Percentiles rank a stretch among this genome's conserved stretches.
Conservation (phyloP, 352 stramenopile genomes). For the Aphanomyces astaci region DNA sequence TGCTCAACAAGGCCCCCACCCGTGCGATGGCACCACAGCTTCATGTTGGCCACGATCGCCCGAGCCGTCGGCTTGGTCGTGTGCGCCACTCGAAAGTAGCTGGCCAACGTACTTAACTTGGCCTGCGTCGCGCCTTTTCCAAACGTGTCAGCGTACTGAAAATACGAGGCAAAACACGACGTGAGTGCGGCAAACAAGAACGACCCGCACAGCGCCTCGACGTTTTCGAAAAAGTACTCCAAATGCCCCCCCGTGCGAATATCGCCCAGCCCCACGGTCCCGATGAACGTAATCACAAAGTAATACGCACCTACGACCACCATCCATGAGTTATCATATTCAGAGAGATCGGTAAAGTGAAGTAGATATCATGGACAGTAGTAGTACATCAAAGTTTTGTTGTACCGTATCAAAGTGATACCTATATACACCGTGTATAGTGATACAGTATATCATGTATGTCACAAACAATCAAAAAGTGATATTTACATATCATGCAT, state of each 20-base stretch:
- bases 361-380: too few species aligned
- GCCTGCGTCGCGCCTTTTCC: constrained; percentile 13
- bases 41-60: constrained; percentile 19
- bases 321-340: too few species aligned
- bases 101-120: constrained; percentile 12
- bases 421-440: too few species aligned
- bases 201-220: constrained; percentile 16
- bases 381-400: too few species aligned
- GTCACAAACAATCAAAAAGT: too few species aligned
- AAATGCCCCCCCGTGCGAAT: constrained; percentile 19
- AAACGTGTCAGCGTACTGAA: constrained; percentile 22
- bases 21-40: constrained; percentile 19
- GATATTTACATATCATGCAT: too few species aligned
- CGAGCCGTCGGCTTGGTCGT: constrained; percentile 18
- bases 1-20: constrained; percentile 10
- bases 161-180: constrained; percentile 20
- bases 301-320: constrained; percentile 19
- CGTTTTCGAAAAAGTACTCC: constrained; percentile 23
- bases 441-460: too few species aligned
- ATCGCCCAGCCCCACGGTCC: constrained; percentile 19
- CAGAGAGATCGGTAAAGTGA: too few species aligned
- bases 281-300: constrained; percentile 23
- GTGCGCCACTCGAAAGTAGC: constrained; percentile 19
- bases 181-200: constrained; percentile 24
- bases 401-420: too few species aligned